A percentile compares a stretch with the other conserved stretches of the same genome.
Evolutionary conservation across 2,329 filamentous ascomycete species (phyloP).

Genomic region (Exserohilum rostratum): DNA sequence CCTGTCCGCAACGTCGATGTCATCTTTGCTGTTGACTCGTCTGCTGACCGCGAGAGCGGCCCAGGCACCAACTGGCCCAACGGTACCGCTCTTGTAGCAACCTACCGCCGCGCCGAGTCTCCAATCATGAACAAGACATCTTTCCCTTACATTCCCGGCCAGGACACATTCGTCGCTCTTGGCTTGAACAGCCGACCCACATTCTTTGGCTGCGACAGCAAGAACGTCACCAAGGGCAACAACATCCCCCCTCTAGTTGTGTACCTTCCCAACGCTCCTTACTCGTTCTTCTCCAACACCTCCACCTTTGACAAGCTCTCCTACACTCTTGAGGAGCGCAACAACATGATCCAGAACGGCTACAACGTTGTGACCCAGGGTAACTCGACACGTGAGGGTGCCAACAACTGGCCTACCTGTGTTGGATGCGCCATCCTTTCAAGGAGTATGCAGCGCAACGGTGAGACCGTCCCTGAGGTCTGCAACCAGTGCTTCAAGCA

Average conservation of each 20-base stretch:
- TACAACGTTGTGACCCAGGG: slow-evolving; percentile 82
- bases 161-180: slow-evolving; percentile 79
- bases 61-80: slow-evolving; percentile 70
- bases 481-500: slow-evolving; percentile 77
- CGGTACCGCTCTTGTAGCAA: slow-evolving; percentile 74
- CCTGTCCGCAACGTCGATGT: slow-evolving; percentile 75
- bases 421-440: slow-evolving; percentile 86
- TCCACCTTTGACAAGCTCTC: slow-evolving; percentile 71
- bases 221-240: slow-evolving; percentile 62
- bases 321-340: slow-evolving; percentile 70
- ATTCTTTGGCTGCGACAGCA: slow-evolving; percentile 78
- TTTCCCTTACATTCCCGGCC: slow-evolving; percentile 75
- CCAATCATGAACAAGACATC: slow-evolving; percentile 68
- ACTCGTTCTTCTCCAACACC: slow-evolving; percentile 76
- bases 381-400: slow-evolving; percentile 73
- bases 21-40: slow-evolving; percentile 80
- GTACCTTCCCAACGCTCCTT: slow-evolving; percentile 87
- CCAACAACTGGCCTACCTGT: slow-evolving; percentile 74
- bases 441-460: slow-evolving; percentile 75
- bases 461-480: slow-evolving; percentile 69
- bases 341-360: slow-evolving; percentile 84
- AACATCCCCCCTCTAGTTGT: slow-evolving; percentile 72
- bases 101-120: slow-evolving; percentile 70
- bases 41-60: slow-evolving; percentile 65
- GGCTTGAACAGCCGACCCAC: slow-evolving; percentile 75